Evolutionary conservation across 208 protist species (phyloP).

Genomic region (Balamuthia mandrillaris): DNA sequence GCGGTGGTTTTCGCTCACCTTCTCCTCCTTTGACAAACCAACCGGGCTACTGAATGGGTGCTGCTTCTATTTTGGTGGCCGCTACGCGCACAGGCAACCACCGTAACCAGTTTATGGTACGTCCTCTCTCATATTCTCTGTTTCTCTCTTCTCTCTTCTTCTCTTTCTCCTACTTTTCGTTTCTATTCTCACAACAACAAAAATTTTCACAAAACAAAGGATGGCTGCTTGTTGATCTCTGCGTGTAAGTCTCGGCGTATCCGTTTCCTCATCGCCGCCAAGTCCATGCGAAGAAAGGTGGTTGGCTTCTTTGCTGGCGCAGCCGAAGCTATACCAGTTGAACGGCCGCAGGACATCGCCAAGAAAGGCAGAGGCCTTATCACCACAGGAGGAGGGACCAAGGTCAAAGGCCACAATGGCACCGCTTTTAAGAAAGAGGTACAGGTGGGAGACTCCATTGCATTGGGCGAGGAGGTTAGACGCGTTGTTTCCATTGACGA

Average conservation of each 20-base stretch:
- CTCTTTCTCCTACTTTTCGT: not conserved
- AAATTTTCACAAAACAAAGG: constrained; percentile 67
- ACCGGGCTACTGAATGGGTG: not conserved
- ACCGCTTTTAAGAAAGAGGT: too few species aligned
- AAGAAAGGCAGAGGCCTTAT: not conserved
- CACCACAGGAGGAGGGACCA: too few species aligned
- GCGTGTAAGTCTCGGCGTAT: constrained; percentile 74
- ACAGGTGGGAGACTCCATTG: too few species aligned
- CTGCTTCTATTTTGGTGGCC: not conserved
- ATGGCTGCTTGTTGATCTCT: constrained; percentile 84
- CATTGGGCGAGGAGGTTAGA: too few species aligned
- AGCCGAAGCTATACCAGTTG: constrained; percentile 85
- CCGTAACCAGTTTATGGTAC: constrained; percentile 77
- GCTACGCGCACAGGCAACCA: constrained; percentile 71
- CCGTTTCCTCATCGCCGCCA: constrained; percentile 88
- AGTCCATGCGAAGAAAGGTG: constrained; percentile 78
- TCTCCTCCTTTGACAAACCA: not conserved
- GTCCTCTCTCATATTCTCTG: not conserved
- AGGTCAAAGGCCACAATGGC: too few species aligned
- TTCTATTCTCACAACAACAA: not conserved
- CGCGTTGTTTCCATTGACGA: too few species aligned
- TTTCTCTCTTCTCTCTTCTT: not conserved
- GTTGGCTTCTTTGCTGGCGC: constrained; percentile 80
- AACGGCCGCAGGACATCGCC: constrained; percentile 85
- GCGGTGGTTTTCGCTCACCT: not conserved